These are phyloP conservation scores for Petunia secreta DNA, from an alignment of 257 asterid species.

Conservation along the genomic window DNA sequence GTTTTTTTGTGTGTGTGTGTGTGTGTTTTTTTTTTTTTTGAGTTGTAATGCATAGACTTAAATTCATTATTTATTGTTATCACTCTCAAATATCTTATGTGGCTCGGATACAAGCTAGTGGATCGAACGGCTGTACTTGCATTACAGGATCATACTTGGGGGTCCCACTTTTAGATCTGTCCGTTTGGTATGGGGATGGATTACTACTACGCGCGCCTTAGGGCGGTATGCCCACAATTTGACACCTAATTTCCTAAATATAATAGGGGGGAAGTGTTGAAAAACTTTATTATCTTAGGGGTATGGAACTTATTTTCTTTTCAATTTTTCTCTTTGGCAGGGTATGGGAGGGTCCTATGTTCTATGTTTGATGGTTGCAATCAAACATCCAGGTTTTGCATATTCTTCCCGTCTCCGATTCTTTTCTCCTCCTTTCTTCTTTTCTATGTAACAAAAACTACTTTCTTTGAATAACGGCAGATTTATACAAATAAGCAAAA, in stretches of 20 bases:
- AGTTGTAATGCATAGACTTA: too few relatives aligned
- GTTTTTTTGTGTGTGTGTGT: too few relatives aligned
- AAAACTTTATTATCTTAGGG: background rate
- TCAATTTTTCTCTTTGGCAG: background rate
- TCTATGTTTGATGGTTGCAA: background rate
- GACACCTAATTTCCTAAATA: constrained; percentile 19
- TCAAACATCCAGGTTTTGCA: background rate
- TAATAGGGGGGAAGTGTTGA: background rate
- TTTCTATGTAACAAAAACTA: too few relatives aligned
- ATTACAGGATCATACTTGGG: constrained; percentile 25
- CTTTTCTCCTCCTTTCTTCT: too few relatives aligned
- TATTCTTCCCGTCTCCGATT: background rate
- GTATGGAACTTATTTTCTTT: background rate
- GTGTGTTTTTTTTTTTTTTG: too few relatives aligned
- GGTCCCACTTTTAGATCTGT: constrained; percentile 50
- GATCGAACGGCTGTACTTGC: constrained; percentile 46
- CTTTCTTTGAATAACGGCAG: too few relatives aligned
- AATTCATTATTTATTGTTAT: too few relatives aligned
- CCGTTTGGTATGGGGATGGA: constrained; percentile 32
- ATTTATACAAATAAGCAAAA: too few relatives aligned
- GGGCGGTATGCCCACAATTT: background rate
- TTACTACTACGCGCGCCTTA: constrained; percentile 35
- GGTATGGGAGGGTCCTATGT: background rate
- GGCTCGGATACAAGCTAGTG: constrained; percentile 36
- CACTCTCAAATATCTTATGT: background rate